Evolutionary conservation across 352 stramenopile species (phyloP).

Genomic region (Blastocystis sp.): DNA sequence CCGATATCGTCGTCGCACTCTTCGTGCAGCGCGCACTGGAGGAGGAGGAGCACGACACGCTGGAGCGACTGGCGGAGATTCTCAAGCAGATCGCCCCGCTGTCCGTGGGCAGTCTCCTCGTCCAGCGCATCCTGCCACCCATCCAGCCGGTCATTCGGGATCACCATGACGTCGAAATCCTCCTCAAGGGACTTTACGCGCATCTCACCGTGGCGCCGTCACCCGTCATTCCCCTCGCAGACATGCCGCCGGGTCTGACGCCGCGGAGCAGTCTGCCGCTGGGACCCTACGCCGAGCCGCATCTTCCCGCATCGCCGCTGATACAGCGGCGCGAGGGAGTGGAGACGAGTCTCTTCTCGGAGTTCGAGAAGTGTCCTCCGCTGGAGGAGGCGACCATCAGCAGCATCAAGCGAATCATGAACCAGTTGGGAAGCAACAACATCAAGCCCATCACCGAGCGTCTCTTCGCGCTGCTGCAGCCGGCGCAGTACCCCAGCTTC

Average conservation of each 20-base stretch:
- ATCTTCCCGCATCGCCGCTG: not conserved
- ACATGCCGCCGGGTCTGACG: no score
- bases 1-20: not conserved
- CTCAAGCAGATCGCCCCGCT: not conserved
- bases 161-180: not conserved
- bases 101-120: not conserved
- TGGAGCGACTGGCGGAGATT: not conserved
- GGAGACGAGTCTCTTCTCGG: not conserved
- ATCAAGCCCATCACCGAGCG: not conserved
- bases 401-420: conserved; percentile 12
- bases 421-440: conserved; percentile 13
- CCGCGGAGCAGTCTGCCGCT: not conserved
- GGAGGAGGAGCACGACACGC: not conserved
- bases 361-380: not conserved
- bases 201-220: not conserved
- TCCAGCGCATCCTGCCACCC: not conserved
- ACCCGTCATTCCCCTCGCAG: not conserved
- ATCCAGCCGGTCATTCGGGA: not conserved
- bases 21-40: not conserved
- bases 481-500: not conserved
- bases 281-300: not conserved
- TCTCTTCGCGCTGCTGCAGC: not conserved
- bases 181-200: not conserved
- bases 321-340: not conserved
- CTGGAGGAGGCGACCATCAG: not conserved